Base-by-base conservation (phyloP, 2,329 filamentous ascomycete species). In the Microdochium bolleyi region DNA sequence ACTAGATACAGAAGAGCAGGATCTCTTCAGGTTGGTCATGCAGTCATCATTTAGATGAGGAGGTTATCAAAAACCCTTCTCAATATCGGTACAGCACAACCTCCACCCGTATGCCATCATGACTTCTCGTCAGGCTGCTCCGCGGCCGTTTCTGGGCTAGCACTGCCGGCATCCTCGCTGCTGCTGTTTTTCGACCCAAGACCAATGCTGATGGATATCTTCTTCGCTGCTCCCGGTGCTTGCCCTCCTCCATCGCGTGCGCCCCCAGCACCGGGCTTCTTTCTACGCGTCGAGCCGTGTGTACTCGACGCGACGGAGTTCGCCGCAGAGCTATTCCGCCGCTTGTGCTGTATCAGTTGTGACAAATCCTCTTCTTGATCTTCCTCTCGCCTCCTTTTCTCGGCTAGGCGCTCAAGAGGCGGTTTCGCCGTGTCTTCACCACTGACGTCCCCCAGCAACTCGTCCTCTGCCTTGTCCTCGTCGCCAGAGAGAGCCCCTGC, bases 301-400 rank as follows among this genome's bases (percentile, higher is more conserved):
- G 68, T 58, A 37, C 60, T 57, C 21, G 70, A 66, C 2, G 67
- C 57, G 46, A 70, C 75, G 10, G 71, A 68, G 16, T 71, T 73
- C 2, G 73, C 72, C 8, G 80, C 78, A 52, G 72, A 75, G 64
- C 78, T 83, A 61, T 80, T 84, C 37, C 83, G 78, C 41, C 83
- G 76, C 63, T 85, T 86, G 62, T 74, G 75, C 49, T 80, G 73
- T 58, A 89, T 83, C 61, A 96, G 77, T 70, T 94, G 95, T 52
- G 85, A 84, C n/a, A 97, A 73, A 63, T 92, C 89, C 58, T 96
- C 92, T 53, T 96, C 92, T 48, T 96, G 92, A 56, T 95, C 90
- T 53, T 96, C 92, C 65, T 96, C 92, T 61, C 94, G 83, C 49
- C 92, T 82, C 49, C 92, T 86, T 70, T 97, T 97, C 67, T 95